These are phyloP conservation scores for Xerophyta viscosa DNA, from an alignment of 106 monocot genomes.

Conservation along the genomic window DNA sequence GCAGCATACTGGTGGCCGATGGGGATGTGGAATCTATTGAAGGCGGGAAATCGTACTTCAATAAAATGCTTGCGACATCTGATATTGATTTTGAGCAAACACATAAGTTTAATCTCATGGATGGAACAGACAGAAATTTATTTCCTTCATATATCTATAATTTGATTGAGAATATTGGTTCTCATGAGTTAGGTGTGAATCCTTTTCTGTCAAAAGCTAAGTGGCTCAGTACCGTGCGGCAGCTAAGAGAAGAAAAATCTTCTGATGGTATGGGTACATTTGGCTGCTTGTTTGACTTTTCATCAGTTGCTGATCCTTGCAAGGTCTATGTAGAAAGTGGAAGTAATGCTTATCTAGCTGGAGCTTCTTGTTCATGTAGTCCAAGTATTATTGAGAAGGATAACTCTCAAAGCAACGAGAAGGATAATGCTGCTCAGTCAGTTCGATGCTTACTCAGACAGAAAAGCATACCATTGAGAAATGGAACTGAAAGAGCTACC, in stretches of 20 bases:
- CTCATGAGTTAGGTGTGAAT: conserved; percentile 51
- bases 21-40: conserved; percentile 6
- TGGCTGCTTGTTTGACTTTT: conserved; percentile 52
- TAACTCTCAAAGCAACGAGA: conserved; percentile 1
- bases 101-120: conserved; percentile 7
- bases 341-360: conserved; percentile 10
- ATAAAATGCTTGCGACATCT: conserved; percentile 17
- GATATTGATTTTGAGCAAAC: conserved; percentile 14
- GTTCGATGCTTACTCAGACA: conserved; percentile 16
- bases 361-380: conserved; percentile 1
- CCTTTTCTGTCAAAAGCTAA: conserved; percentile 40
- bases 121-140: conserved; percentile 5
- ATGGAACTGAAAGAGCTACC: conserved; percentile 14
- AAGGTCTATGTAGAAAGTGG: conserved; percentile 24
- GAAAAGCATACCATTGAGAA: conserved; percentile 3
- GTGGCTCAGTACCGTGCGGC: conserved; percentile 19
- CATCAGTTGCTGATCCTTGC: conserved; percentile 47
- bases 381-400: neutral
- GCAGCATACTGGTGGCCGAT: conserved; percentile 2
- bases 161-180: conserved; percentile 12
- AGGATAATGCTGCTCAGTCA: conserved; percentile 10
- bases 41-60: conserved; percentile 10
- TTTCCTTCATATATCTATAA: neutral
- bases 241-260: conserved; percentile 19
- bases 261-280: conserved; percentile 12